Conservation (phyloP, 2,329 filamentous ascomycete genomes). For the Hymenotorrendiella dingleyae region DNA sequence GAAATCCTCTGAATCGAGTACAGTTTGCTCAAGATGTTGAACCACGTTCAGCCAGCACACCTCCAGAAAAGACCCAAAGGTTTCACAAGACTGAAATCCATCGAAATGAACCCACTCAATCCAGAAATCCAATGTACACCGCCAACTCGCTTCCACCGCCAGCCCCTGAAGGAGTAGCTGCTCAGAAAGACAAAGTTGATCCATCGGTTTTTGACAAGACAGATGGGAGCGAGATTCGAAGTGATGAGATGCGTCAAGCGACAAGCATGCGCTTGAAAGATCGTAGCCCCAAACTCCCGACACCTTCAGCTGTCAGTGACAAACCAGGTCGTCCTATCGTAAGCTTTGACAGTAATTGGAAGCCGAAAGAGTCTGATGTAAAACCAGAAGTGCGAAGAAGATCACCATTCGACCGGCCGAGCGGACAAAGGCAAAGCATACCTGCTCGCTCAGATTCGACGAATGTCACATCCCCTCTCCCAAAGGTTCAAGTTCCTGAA, state of each 20-base stretch:
- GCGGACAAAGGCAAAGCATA: slow-evolving; percentile 24
- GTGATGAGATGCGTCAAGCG: slow-evolving; percentile 82
- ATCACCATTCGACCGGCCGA: slow-evolving; percentile 25
- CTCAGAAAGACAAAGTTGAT: slow-evolving; percentile 9
- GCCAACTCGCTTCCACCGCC: slow-evolving; percentile 45
- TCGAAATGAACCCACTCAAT: slow-evolving; percentile 76
- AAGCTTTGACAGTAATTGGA: slow-evolving; percentile 87
- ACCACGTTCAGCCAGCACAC: slow-evolving; percentile 39
- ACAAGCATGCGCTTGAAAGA: slow-evolving; percentile 86
- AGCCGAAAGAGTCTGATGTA: slow-evolving; percentile 59
- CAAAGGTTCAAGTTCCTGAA: slow-evolving; percentile 36
- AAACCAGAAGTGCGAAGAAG: slow-evolving; percentile 47
- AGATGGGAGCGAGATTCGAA: slow-evolving; percentile 75
- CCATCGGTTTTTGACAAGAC: slow-evolving; percentile 44
- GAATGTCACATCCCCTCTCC: slow-evolving; percentile 27
- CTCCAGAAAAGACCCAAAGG: slow-evolving; percentile 37
- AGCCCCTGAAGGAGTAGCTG: slow-evolving; percentile 20
- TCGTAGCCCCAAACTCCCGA: slow-evolving; percentile 79
- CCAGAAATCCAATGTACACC: slow-evolving; percentile 74
- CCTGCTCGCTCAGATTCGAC: slow-evolving; percentile 24
- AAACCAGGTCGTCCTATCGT: slow-evolving; percentile 88
- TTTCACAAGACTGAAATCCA: slow-evolving; percentile 64
- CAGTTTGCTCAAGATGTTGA: slow-evolving; percentile 38
- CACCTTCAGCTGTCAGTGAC: slow-evolving; percentile 86
- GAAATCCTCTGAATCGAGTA: slow-evolving; percentile 61